Evolutionary conservation across 2,329 filamentous ascomycete species (phyloP), one percentile per base, ranked within the genome.

Genomic region (Calonectria leucothoes): DNA sequence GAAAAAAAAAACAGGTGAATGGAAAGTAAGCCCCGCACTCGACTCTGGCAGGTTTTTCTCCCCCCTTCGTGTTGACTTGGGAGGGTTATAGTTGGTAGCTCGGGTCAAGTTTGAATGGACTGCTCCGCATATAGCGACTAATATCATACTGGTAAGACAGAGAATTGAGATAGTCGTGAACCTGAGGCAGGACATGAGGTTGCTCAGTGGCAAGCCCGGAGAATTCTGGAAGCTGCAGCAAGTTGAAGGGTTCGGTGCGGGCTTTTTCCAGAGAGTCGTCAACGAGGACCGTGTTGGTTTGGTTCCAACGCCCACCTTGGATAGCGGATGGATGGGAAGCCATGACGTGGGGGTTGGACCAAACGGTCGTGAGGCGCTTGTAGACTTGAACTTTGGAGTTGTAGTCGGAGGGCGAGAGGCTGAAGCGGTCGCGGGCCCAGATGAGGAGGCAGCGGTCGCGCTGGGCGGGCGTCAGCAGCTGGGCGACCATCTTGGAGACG

Each of bases 261-360:
- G 93, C 96, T 87, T 98, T 99, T 80, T 96, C 89, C 1, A 85
- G 79, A 35, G 93, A 94, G 84, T 98, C 97, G 78, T 99, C 97
- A 48, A 98, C 92, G 31, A 99, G 88, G 8, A 98, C 89, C 0
- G 97, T 98, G 83, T 98, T 98, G 65, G 89, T 89, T 85, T 98
- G 95, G 78, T 92, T 90, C 94, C 95, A 98, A 15, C 82, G 79
- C 17, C 80, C 83, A 29, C 84, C 87, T 25, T 74, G 68, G 0
- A 78, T 82, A 17, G 80, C 82, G 39, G 81, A 82, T n/a, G 86
- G 90, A 83, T 89, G 88, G 39, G 86, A 85, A 10, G 74, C 80
- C 71, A 81, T 82, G 27, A 92, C 83, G 4, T 69, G 61, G 0
- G 83, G 82, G 75, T 91, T 85, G 15, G 79, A 80, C 97, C 97